These are phyloP conservation scores for Phanerochaete sordida DNA, from an alignment of 768 basidiomycete genomes.

Conservation along the genomic window DNA sequence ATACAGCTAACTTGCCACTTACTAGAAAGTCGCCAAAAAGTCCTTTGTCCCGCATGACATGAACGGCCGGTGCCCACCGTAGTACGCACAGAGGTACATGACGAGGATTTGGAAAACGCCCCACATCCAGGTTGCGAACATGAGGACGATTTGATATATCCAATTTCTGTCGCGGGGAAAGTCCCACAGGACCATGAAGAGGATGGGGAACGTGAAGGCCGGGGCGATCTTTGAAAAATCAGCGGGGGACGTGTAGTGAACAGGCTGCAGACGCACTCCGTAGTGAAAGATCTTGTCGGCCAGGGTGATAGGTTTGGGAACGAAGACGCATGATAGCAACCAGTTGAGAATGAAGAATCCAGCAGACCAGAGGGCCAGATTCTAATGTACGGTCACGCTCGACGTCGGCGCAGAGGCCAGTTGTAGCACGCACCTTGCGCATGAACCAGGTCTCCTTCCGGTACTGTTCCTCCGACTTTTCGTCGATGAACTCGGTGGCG, in stretches of 20 bases:
- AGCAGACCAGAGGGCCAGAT: constrained; percentile 61
- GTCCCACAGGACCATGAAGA: constrained; percentile 66
- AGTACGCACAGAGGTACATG: constrained; percentile 44
- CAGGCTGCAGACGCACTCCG: too few species aligned
- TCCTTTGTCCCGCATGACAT: constrained; percentile 41
- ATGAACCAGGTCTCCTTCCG: constrained; percentile 70
- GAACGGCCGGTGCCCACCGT: constrained; percentile 26
- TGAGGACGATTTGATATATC: constrained; percentile 60
- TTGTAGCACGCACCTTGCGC: constrained; percentile 44
- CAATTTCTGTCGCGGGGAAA: constrained; percentile 61
- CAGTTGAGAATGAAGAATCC: constrained; percentile 68
- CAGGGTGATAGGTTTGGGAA: constrained; percentile 37
- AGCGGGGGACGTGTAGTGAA: too few species aligned
- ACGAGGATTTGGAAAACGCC: constrained; percentile 53
- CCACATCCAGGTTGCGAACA: constrained; percentile 64
- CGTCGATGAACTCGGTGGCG: constrained; percentile 53
- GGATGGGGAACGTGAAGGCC: constrained; percentile 54
- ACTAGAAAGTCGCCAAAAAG: constrained; percentile 37
- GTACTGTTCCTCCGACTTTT: constrained; percentile 48
- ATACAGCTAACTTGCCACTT: neutral
- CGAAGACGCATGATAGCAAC: constrained; percentile 57
- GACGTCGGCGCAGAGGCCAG: neutral
- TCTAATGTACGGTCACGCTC: constrained; percentile 21
- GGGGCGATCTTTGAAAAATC: too few species aligned
- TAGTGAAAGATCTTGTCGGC: constrained; percentile 63